A percentile compares a stretch with the other conserved stretches of the same genome.
phyloP scores from a whole-genome alignment of 352 stramenopile species.

The Phytopythium litorale region DNA sequence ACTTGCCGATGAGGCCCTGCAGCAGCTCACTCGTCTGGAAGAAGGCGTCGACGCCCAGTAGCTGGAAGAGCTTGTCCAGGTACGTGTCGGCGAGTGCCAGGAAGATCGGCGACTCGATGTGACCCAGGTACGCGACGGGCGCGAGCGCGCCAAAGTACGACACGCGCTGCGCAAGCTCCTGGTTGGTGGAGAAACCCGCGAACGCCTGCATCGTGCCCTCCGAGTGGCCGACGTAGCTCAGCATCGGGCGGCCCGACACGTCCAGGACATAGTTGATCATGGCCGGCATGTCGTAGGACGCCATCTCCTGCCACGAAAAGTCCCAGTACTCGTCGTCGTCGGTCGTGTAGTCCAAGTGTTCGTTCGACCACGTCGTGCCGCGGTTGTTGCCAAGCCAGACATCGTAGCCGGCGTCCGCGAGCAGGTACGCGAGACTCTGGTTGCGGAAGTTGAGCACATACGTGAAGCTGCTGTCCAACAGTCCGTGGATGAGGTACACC shows the following conservation, averaged over 20 bases:
- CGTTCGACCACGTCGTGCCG: constrained; percentile 58
- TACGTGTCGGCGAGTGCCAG: constrained; percentile 33
- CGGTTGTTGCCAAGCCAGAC: constrained; percentile 73
- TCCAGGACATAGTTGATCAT: constrained; percentile 57
- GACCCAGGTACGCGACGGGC: constrained; percentile 39
- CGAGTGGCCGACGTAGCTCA: constrained; percentile 62
- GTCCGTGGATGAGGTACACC: constrained; percentile 59
- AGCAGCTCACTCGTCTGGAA: constrained; percentile 42
- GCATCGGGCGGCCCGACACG: constrained; percentile 24
- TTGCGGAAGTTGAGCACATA: constrained; percentile 57
- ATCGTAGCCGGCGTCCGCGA: constrained; percentile 57
- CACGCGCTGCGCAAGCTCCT: constrained; percentile 54
- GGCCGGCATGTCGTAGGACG: constrained; percentile 52
- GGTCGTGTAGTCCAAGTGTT: constrained; percentile 42
- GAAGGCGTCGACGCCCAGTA: constrained; percentile 44
- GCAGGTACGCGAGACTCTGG: constrained; percentile 54
- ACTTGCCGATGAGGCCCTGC: constrained; percentile 48
- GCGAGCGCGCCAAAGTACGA: constrained; percentile 60
- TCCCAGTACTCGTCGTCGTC: constrained; percentile 51
- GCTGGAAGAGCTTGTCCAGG: constrained; percentile 38
- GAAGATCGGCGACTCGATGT: constrained; percentile 42
- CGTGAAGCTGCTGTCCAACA: constrained; percentile 61
- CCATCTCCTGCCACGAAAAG: constrained; percentile 67
- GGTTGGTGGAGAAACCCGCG: constrained; percentile 46
- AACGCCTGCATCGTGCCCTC: constrained; percentile 67